Conservation (phyloP, 345 rosid species). For the Syzygium aromaticum region DNA sequence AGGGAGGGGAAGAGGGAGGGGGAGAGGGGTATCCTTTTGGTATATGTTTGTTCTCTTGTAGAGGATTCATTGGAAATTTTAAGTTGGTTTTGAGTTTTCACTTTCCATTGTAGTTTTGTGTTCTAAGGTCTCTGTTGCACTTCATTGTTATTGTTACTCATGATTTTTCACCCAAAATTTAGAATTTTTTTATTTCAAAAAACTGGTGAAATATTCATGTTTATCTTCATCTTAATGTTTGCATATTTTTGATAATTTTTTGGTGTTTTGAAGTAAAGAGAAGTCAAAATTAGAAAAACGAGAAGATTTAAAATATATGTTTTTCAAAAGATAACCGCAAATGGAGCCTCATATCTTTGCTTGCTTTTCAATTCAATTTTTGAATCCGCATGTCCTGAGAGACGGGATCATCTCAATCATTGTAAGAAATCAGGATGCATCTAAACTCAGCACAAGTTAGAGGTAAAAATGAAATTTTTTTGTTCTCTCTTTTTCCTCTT, state of each 20-base stretch:
- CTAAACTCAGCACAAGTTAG: neutral
- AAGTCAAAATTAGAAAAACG: neutral
- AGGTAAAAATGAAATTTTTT: neutral
- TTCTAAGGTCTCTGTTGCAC: neutral
- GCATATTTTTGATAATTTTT: neutral
- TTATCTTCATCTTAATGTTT: neutral
- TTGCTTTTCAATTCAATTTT: neutral
- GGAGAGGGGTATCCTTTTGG: neutral
- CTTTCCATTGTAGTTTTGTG: neutral
- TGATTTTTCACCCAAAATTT: neutral
- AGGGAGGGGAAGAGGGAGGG: too few relatives aligned
- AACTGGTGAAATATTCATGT: neutral
- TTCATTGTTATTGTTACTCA: neutral
- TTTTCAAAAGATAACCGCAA: neutral
- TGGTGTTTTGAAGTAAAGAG: neutral
- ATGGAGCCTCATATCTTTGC: neutral
- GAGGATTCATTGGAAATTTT: neutral
- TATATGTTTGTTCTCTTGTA: neutral
- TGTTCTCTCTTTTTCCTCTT: neutral
- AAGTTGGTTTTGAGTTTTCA: neutral
- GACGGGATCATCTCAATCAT: neutral
- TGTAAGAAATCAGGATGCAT: neutral
- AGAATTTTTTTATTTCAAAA: neutral
- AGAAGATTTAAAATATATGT: neutral
- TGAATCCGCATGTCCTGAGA: neutral